Base-by-base conservation (phyloP, 2,329 filamentous ascomycete species). In the Diaporthe australafricana region DNA sequence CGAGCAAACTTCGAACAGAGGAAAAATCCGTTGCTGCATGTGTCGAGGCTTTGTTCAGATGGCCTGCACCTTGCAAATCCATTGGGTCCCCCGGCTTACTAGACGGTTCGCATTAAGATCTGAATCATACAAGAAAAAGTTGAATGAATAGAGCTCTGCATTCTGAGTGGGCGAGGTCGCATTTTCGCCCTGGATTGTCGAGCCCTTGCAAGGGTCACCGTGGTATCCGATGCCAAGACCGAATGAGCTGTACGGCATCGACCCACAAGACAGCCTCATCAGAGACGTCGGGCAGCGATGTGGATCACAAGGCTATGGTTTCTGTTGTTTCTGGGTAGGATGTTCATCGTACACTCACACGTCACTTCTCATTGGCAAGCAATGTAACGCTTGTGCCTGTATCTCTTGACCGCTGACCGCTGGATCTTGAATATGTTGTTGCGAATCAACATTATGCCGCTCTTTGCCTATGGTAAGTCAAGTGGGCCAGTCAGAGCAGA, bases 251-350 rank as follows among this genome's bases (percentile, higher is more conserved):
- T 53, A 11, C 47, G 42, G 45, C 1, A 30, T 55, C 25, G 62
- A 50, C 68, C 68, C 68, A 70, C 68, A 70, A 25, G 40, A 45
- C 68, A 62, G 68, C 68, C 68, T 70, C 57, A 66, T 42, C 52
- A 25, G 11, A 22, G 42, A 45, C 68, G 57, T 70, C 32, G 60
- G 56, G 68, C 47, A 65, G 55, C 47, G 57, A 65, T 70, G 57
- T 40, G 42, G 47, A 47, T 70, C 45, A 25, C 25, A 45, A 65
- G 68, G 56, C 35, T 65, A 25, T 38, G 22, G 22, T 3, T 14
- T 55, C n/a, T 65, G 30, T 42, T 66, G 57, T 25, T 8, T 55
- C 27, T 30, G 25, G 38, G 47, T 8, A 30, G 25, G 20, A 25
- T 63, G 16, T 35, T 6, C 38, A 66, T 53, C 11, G 9, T 42